A percentile compares a stretch with the other conserved stretches of the same genome.
Conservation (phyloP, 768 basidiomycete species). For the Agrocybe chaxingu region DNA sequence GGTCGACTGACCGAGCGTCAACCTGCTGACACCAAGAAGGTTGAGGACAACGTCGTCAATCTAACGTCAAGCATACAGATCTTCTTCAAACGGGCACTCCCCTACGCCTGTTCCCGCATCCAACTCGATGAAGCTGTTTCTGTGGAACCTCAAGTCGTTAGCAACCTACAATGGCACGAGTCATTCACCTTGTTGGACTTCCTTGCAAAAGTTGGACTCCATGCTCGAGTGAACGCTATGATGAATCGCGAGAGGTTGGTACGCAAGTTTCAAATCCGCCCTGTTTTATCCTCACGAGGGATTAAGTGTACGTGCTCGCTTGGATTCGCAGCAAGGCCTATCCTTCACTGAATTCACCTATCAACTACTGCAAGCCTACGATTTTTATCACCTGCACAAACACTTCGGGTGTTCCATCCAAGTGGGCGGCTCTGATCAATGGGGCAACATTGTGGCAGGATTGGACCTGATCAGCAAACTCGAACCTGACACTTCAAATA, state of each 20-base stretch:
- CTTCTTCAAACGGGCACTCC: slow-evolving; percentile 68
- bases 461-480: slow-evolving; percentile 82
- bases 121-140: slow-evolving; percentile 13
- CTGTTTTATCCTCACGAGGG: slow-evolving; percentile 1
- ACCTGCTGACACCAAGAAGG: slow-evolving; percentile 53
- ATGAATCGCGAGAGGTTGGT: slow-evolving; percentile 82
- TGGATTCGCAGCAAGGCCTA: slow-evolving; percentile 78
- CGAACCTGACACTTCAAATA: slow-evolving; percentile 11
- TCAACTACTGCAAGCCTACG: slow-evolving; percentile 95
- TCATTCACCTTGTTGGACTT: slow-evolving; percentile 78
- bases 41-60: slow-evolving; percentile 61
- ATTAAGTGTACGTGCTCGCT: slow-evolving; percentile 74
- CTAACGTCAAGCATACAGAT: slow-evolving; percentile 63
- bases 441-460: slow-evolving; percentile 96
- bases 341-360: slow-evolving; percentile 99
- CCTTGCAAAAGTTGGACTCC: slow-evolving; percentile 73
- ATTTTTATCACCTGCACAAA: slow-evolving; percentile 78
- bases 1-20: slow-evolving; percentile 82
- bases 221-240: slow-evolving; percentile 86
- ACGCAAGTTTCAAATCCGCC: neutral
- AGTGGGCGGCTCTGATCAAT: slow-evolving; percentile 96
- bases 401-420: slow-evolving; percentile 75
- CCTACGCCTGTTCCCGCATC: slow-evolving; percentile 49
- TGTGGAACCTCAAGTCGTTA: slow-evolving; percentile 30
- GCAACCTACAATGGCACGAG: slow-evolving; percentile 74